Base-by-base conservation (phyloP, 202 grass and related monocot genomes). In the Panicum hallii region DNA sequence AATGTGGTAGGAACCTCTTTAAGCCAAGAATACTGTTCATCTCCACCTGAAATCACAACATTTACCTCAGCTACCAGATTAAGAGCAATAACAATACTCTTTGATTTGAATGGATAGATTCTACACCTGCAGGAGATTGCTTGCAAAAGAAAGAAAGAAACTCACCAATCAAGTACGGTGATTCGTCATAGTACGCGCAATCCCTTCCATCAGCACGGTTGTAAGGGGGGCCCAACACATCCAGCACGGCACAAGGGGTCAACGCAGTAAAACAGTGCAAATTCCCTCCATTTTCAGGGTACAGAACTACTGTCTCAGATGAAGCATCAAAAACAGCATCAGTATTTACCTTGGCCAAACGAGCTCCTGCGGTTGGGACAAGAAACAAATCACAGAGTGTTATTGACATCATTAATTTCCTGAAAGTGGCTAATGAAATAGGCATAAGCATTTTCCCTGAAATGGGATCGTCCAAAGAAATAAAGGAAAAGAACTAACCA, bases 201-300 rank as follows among this genome's bases (percentile, higher is more conserved):
- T 81, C 84, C 46, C 95, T 91, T 22, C 95, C 92, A 38, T 81
- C 79, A 30, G 54, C 79, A 22, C 75, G 72, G 77, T 69, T 83
- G 77, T 93, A 97, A 13, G 95, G 95, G 17, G 95, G 95, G 0
- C 90, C 95, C 68, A 97, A 79, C 20, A 97, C 95, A 45, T 97
- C 95, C 46, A 97, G 89, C 67, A 97, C 88, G 7, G 95, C 95
- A 87, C 92, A 97, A 58, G 95, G 80, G 63, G 95, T 89, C 38
- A 91, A 73, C 11, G 95, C 89, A 34, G 92, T 97, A 60, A 97
- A 97, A 66, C 92, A 94, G 40, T 94, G 95, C 82, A 97, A 80
- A 50, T 97, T 99, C 65, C 96, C 96, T 70, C 91, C 96, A 55
- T 87, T 92, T 50, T 90, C 92, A 13, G 96, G 96, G 70, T 95